These are phyloP conservation scores for Syzygium jambos DNA, from an alignment of 345 rosid species.

Conservation along the genomic window DNA sequence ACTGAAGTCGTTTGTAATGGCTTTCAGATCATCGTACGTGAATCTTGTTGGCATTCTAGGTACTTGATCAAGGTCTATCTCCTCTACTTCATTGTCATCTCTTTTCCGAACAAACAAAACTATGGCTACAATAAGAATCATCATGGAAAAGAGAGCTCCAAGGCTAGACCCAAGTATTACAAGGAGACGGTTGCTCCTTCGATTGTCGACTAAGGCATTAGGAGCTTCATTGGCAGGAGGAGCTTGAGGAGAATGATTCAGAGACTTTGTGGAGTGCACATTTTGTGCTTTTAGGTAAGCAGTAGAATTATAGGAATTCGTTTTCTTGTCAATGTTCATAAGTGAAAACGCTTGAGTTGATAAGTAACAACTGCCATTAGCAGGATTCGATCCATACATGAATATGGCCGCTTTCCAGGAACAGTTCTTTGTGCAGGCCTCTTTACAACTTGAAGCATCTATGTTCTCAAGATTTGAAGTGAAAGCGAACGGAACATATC, in stretches of 20 bases:
- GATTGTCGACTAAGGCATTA: no score
- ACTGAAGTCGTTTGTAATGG: slow-evolving; percentile 7
- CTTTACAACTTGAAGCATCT: slow-evolving; percentile 5
- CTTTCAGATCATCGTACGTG: background rate
- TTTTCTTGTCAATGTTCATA: background rate
- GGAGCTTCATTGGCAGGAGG: background rate
- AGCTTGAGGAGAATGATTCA: no score
- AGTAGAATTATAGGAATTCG: background rate
- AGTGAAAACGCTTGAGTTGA: slow-evolving; percentile 1
- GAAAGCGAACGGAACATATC: no score
- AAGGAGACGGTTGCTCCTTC: background rate
- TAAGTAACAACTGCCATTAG: background rate
- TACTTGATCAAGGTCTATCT: background rate
- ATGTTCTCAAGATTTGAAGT: background rate
- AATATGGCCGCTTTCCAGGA: slow-evolving; percentile 21
- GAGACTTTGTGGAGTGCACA: no score
- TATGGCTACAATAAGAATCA: background rate
- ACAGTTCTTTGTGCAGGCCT: slow-evolving; percentile 10
- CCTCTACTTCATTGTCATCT: background rate
- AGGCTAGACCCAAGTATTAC: background rate
- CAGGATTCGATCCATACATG: background rate
- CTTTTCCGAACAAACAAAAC: background rate
- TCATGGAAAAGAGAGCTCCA: background rate
- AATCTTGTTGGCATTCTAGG: background rate
- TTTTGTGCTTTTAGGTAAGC: slow-evolving; percentile 1